Conservation (phyloP, 805 yeast species). For the Metschnikowia proteae region DNA sequence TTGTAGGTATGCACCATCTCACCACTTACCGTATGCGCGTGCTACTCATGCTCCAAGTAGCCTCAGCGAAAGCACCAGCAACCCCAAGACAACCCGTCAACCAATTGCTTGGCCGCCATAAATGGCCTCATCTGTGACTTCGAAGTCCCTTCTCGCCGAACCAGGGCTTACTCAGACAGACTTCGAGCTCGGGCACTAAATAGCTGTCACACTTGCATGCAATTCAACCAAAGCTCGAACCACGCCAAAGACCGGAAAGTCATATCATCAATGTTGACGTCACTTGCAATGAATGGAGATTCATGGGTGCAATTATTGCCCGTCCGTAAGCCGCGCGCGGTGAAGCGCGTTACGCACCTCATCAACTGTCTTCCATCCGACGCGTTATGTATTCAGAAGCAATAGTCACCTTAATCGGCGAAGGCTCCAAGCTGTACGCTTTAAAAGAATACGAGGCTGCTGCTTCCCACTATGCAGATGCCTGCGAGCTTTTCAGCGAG, state of each 20-base stretch:
- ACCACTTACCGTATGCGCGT: conserved; percentile 1
- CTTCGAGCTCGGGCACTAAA: too few relatives aligned
- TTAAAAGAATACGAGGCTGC: conserved; percentile 65
- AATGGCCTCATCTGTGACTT: too few relatives aligned
- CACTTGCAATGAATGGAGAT: not conserved
- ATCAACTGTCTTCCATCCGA: not conserved
- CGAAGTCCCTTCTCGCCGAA: too few relatives aligned
- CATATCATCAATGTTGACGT: not conserved
- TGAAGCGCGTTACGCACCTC: not conserved
- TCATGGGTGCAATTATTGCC: not conserved
- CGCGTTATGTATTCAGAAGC: conserved; percentile 14
- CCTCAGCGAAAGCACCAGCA: not conserved
- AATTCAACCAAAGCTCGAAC: too few relatives aligned
- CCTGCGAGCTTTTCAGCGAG: conserved; percentile 55
- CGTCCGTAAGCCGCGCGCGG: not conserved
- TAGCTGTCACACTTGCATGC: too few relatives aligned
- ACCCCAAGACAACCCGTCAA: not conserved
- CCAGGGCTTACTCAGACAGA: too few relatives aligned
- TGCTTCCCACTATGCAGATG: conserved; percentile 64
- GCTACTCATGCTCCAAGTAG: not conserved
- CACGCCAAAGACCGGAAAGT: too few relatives aligned
- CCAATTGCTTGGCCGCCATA: not conserved
- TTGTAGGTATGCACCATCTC: not conserved
- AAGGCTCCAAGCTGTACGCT: conserved; percentile 64
- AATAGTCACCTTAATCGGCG: conserved; percentile 32